phyloP scores from a whole-genome alignment of 2,329 filamentous ascomycete species.

The Tolypocladium album region DNA sequence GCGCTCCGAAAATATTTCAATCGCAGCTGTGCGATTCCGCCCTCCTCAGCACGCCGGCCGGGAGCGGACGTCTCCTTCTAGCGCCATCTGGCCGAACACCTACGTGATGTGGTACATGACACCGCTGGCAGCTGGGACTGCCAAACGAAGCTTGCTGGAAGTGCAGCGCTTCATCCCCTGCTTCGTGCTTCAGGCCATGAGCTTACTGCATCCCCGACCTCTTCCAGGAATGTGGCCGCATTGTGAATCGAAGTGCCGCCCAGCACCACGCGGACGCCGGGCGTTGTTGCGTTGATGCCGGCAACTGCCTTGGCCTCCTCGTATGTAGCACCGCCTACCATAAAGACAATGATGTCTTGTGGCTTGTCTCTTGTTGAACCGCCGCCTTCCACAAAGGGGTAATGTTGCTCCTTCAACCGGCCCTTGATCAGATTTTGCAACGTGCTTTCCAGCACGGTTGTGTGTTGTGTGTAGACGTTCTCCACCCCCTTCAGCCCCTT shows the following conservation, averaged over 20 bases:
- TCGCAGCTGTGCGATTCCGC: not conserved
- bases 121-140: not conserved
- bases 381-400: constrained; percentile 86
- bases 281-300: constrained; percentile 84
- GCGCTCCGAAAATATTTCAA: not conserved
- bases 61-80: not conserved
- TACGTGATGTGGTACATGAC: not conserved
- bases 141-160: not conserved
- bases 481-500: constrained; percentile 96
- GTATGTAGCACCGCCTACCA: constrained; percentile 87
- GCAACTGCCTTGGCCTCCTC: constrained; percentile 95
- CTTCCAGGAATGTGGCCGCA: constrained; percentile 76
- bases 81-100: not conserved
- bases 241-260: constrained; percentile 87
- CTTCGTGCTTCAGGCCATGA: constrained; percentile 64
- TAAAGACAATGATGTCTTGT: constrained; percentile 92
- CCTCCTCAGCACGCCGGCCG: not conserved
- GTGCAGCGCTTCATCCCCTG: constrained; percentile 9
- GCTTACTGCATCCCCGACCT: constrained; percentile 79
- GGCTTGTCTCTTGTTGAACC: constrained; percentile 87
- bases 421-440: constrained; percentile 92
- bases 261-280: constrained; percentile 79
- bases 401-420: constrained; percentile 72
- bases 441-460: constrained; percentile 74
- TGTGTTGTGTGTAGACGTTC: constrained; percentile 98